A percentile compares a stretch with the other conserved stretches of the same genome.
phyloP scores from a whole-genome alignment of 2,329 filamentous ascomycete genomes.

The Rutstroemia sp. region DNA sequence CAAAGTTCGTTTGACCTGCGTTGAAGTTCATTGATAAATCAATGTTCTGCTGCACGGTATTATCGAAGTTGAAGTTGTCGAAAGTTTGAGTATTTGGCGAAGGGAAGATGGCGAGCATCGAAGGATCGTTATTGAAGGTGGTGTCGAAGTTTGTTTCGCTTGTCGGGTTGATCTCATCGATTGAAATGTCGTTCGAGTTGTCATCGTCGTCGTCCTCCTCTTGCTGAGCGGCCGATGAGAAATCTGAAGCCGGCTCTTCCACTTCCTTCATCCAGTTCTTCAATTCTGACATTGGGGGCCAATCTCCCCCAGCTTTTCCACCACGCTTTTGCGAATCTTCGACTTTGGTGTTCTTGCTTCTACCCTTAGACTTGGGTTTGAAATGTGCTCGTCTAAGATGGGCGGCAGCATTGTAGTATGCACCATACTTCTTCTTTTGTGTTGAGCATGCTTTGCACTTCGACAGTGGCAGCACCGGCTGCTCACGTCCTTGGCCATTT shows the following conservation, averaged over 20 bases:
- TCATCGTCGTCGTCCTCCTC: conserved; percentile 33
- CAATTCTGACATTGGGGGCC: conserved; percentile 48
- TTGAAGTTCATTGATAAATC: conserved; percentile 19
- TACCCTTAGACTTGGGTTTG: conserved; percentile 51
- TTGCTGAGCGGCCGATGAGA: conserved; percentile 22
- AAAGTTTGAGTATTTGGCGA: conserved; percentile 10
- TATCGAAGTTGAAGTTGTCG: conserved; percentile 16
- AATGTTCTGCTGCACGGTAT: conserved; percentile 17
- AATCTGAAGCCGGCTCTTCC: conserved; percentile 30
- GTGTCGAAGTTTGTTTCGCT: conserved; percentile 16
- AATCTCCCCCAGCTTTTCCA: conserved; percentile 46
- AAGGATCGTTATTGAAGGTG: background rate
- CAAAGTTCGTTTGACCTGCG: conserved; percentile 19
- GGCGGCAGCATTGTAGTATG: conserved; percentile 91
- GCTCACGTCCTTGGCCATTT: conserved; percentile 37
- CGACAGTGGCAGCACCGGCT: conserved; percentile 53
- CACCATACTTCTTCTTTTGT: conserved; percentile 80
- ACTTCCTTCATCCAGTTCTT: conserved; percentile 54
- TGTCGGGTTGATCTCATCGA: conserved; percentile 16
- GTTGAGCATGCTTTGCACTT: conserved; percentile 64
- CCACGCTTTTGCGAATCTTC: conserved; percentile 40
- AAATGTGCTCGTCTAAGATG: conserved; percentile 87
- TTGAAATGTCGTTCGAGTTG: conserved; percentile 27
- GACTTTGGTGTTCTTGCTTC: conserved; percentile 31
- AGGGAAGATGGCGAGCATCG: conserved; percentile 13